Evolutionary conservation across 345 rosid genomes (phyloP).

Genomic region (Camelina laxa): DNA sequence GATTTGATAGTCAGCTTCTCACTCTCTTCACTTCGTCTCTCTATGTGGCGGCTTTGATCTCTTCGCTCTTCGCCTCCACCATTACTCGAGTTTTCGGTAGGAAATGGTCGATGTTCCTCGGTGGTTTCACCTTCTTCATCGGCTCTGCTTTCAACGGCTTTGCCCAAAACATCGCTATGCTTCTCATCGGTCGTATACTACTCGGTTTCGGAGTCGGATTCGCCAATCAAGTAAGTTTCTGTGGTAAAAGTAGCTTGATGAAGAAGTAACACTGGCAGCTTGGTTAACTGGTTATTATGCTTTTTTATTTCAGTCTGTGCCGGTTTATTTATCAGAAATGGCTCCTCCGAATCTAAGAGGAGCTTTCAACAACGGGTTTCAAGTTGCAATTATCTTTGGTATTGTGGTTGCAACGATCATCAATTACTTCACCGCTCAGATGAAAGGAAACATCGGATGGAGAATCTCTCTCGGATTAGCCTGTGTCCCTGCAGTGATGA

Average conservation of each 20-base stretch:
- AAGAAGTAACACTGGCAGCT: neutral
- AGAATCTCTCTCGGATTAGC: conserved; percentile 73
- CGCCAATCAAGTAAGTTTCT: conserved; percentile 68
- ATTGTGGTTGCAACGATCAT: conserved; percentile 68
- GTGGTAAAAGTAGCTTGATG: neutral
- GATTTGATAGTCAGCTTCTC: conserved; percentile 68
- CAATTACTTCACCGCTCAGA: conserved; percentile 61
- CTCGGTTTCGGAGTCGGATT: conserved; percentile 90
- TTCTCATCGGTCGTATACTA: conserved; percentile 67
- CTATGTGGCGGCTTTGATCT: conserved; percentile 70
- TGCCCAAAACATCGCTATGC: conserved; percentile 59
- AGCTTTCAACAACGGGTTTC: conserved; percentile 81
- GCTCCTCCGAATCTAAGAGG: conserved; percentile 78
- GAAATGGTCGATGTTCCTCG: conserved; percentile 66
- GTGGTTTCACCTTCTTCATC: conserved; percentile 61
- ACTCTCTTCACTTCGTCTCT: conserved; percentile 84
- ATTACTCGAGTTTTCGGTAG: conserved; percentile 66
- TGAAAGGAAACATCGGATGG: conserved; percentile 73
- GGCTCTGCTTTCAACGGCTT: conserved; percentile 70
- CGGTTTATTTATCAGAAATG: conserved; percentile 82
- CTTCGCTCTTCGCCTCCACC: conserved; percentile 65
- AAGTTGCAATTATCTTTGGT: conserved; percentile 75
- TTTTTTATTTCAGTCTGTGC: conserved; percentile 58
- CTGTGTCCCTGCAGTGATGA: conserved; percentile 67
- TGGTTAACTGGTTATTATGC: conserved; percentile 11